phyloP scores from a whole-genome alignment of 2,329 filamentous ascomycete species.

The Penicillium thymicola region DNA sequence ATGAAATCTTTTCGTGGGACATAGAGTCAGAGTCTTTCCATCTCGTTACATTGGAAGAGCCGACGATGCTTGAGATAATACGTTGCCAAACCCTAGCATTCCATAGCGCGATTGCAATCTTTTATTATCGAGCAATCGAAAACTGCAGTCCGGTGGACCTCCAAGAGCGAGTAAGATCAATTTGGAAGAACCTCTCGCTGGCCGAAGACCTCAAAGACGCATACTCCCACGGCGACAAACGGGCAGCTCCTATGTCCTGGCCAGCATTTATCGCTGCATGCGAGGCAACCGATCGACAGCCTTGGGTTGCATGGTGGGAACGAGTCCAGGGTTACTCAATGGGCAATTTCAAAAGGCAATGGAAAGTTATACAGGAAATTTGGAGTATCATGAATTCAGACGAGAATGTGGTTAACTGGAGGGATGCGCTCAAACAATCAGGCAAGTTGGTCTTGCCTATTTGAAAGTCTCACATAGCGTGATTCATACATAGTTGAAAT shows the following conservation, averaged over 20 bases:
- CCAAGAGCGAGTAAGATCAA: not conserved
- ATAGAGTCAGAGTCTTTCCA: slow-evolving; percentile 6
- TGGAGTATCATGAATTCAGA: slow-evolving; percentile 19
- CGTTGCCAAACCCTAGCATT: slow-evolving; percentile 17
- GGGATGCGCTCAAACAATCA: slow-evolving; percentile 14
- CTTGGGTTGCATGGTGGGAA: slow-evolving; percentile 22
- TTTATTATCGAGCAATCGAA: slow-evolving; percentile 17
- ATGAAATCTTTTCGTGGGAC: slow-evolving; percentile 1
- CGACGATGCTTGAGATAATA: slow-evolving; percentile 10
- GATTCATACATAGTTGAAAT: not conserved
- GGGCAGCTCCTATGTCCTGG: slow-evolving; percentile 23
- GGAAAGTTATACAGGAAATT: slow-evolving; percentile 19
- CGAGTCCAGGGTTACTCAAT: slow-evolving; percentile 18
- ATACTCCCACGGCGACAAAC: slow-evolving; percentile 9
- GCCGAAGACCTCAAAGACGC: slow-evolving; percentile 18
- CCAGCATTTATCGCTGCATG: slow-evolving; percentile 24
- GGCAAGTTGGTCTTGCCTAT: slow-evolving; percentile 18
- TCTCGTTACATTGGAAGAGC: not conserved
- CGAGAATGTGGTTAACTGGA: slow-evolving; percentile 13
- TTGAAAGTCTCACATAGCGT: slow-evolving; percentile 5
- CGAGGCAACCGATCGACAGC: slow-evolving; percentile 13
- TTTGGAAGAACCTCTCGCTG: slow-evolving; percentile 13
- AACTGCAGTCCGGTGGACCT: slow-evolving; percentile 2
- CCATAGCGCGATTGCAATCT: slow-evolving; percentile 14
- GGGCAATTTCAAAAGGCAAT: slow-evolving; percentile 20